Base-by-base conservation (phyloP, 2,329 filamentous ascomycete species). In the Setomelanomma holmii region DNA sequence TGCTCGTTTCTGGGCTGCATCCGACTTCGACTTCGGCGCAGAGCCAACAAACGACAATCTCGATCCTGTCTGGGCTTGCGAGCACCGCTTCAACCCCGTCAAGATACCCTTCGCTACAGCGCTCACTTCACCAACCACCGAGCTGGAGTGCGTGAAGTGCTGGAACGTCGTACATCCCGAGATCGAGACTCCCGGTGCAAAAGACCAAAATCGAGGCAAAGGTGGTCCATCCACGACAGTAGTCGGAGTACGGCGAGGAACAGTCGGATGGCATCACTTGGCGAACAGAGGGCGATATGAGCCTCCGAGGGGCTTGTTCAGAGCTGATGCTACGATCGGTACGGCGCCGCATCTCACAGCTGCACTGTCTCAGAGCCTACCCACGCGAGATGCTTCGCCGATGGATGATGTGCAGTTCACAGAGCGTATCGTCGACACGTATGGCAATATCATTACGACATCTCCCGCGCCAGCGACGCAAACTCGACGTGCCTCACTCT, bases 21-120 rank as follows among this genome's bases (percentile, higher is more conserved):
- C 56, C 24, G 60, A 56, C 19, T 38, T 68, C 0, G 49, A 76
- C 51, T 77, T 78, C 40, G 75, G 75, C 23, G 61, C 66, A 0
- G 75, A 78, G 48, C 75, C 75, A 4, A 60, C 55, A 1, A 66
- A 74, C 21, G 56, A 67, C 17, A 33, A 48, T 10, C 46, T 55
- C 33, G 63, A 71, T 21, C 50, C 42, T 1, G 19, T 47, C 1
- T 73, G 69, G 69, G 34, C 59, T 19, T 74, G 71, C 44, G 1
- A 35, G 1, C 71, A 74, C 40, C 4, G 16, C 4, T 72, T 72
- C 51, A 11, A 23, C 1, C 53, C 61, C 3, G 59, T 53, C 30
- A 58, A 49, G 19, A 51, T 67, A 12, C 44, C 43, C 6, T 47
- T 69, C 6, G 24, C 45, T 1, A 49, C 63, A 5, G 56, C 61